Evolutionary conservation across 495 filamentous ascomycete species (phyloP), one percentile per base, ranked within the genome.

Genomic region (Aspergillus sclerotioniger): DNA sequence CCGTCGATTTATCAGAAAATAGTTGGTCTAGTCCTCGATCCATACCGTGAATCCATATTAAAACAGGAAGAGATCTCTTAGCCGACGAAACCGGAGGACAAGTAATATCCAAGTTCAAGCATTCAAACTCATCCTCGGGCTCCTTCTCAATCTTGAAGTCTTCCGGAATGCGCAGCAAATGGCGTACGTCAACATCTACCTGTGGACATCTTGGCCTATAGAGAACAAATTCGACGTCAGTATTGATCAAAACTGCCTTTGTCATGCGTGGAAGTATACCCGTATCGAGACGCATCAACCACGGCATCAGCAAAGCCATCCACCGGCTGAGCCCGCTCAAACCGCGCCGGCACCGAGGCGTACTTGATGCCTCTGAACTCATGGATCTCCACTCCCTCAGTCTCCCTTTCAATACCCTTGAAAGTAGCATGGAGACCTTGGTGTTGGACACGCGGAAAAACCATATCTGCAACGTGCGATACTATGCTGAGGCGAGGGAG

Each of bases 21-120:
- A n/a, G 5, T 1, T n/a, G 1, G n/a, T n/a, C 37, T 3, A 2
- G 0, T 15, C 5, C 13, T 41, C 8, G 37, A 6, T n/a, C 2
- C 48, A 33, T 65, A 71, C 76, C 76, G 58, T 80, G 71, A 33
- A 80, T 75, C 69, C 74, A 80, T 10, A 80, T 54, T 35, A 80
- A 53, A 25, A 78, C 75, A 3, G 76, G 76, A 4, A 77, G 51
- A 21, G 63, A 54, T 0, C 52, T 41, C 15, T 54, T 43, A 3
- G 5, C 28, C 1, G 56, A 15, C 3, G 47, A 49, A 37, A 62
- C 53, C 3, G 72, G 68, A 13, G 74, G 75, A 43, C 63, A 56
- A 15, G 71, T 74, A 20, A 79, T 71, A 21, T 76, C 74, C n/a
- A 79, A 48, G 56, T 73, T 75, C 60, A 79, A 59, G 46, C 74